phyloP scores from a whole-genome alignment of 345 rosid genomes.

The Cardamine resedifolia region DNA sequence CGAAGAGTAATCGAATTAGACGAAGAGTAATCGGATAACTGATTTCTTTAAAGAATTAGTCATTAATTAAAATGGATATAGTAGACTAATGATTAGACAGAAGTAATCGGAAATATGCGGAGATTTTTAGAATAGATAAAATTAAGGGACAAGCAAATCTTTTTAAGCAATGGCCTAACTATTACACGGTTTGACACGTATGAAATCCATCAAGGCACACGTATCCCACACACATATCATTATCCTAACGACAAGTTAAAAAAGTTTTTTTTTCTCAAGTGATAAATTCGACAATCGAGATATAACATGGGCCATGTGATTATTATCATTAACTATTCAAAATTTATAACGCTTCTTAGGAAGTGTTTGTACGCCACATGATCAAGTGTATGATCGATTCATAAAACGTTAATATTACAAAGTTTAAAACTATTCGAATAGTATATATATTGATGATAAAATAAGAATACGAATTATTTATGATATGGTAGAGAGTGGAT shows the following conservation, averaged over 20 bases:
- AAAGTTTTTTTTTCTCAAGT: neutral
- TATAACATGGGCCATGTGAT: conserved; percentile 36
- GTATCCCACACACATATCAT: neutral
- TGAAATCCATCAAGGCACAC: neutral
- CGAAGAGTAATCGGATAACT: too few species aligned
- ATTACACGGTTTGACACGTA: conserved; percentile 15
- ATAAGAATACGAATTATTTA: neutral
- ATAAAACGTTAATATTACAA: conserved; percentile 3
- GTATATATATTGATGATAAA: neutral
- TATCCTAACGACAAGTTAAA: neutral
- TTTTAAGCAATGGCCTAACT: conserved; percentile 27
- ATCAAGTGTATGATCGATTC: neutral
- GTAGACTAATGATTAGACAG: too few species aligned
- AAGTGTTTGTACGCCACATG: conserved; percentile 28
- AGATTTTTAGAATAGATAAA: too few species aligned
- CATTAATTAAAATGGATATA: too few species aligned
- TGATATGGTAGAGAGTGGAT: conserved; percentile 11
- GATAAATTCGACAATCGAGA: conserved; percentile 14
- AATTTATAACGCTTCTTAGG: neutral
- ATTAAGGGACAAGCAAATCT: conserved; percentile 19
- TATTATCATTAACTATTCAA: neutral
- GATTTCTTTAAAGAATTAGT: too few species aligned
- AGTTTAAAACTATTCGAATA: neutral
- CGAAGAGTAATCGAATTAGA: too few species aligned
- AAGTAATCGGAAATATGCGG: too few species aligned